Evolutionary conservation across 305 asterid genomes (phyloP).

Genomic region (Fraxinus greggii): DNA sequence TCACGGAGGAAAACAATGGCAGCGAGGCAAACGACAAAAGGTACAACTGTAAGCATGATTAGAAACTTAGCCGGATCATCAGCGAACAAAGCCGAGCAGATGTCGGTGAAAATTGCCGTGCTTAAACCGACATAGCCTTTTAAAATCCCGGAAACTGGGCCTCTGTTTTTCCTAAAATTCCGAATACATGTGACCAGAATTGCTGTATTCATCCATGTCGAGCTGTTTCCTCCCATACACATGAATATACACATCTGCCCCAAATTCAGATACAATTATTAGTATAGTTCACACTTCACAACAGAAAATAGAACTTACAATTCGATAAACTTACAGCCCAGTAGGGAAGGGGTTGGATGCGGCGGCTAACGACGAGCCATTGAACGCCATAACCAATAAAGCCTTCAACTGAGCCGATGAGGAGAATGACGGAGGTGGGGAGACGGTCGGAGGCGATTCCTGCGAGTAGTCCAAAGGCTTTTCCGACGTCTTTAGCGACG

Average conservation of each 20-base stretch:
- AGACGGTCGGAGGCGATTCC: slow-evolving; percentile 24
- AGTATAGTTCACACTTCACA: background rate
- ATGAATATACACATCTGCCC: slow-evolving; percentile 73
- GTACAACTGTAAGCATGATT: slow-evolving; percentile 62
- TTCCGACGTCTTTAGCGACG: slow-evolving; percentile 32
- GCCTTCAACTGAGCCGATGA: slow-evolving; percentile 27
- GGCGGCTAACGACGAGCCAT: slow-evolving; percentile 30
- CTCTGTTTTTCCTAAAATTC: slow-evolving; percentile 75
- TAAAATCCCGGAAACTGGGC: slow-evolving; percentile 78
- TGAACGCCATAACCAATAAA: slow-evolving; percentile 30
- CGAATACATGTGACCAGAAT: slow-evolving; percentile 76
- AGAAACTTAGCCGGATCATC: slow-evolving; percentile 73
- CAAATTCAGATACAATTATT: background rate
- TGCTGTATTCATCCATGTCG: slow-evolving; percentile 98
- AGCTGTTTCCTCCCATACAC: slow-evolving; percentile 98
- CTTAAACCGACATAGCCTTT: slow-evolving; percentile 93
- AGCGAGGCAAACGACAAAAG: slow-evolving; percentile 62
- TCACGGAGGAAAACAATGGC: slow-evolving; percentile 85
- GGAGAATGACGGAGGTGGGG: slow-evolving; percentile 23
- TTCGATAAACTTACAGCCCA: slow-evolving; percentile 12
- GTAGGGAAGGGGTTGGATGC: slow-evolving; percentile 26
- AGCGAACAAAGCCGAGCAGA: slow-evolving; percentile 77
- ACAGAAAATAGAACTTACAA: background rate
- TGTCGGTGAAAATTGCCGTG: slow-evolving; percentile 86
- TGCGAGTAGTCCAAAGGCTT: slow-evolving; percentile 31